phyloP scores from a whole-genome alignment of 2,329 filamentous ascomycete genomes.

The Talaromyces atroroseus region DNA sequence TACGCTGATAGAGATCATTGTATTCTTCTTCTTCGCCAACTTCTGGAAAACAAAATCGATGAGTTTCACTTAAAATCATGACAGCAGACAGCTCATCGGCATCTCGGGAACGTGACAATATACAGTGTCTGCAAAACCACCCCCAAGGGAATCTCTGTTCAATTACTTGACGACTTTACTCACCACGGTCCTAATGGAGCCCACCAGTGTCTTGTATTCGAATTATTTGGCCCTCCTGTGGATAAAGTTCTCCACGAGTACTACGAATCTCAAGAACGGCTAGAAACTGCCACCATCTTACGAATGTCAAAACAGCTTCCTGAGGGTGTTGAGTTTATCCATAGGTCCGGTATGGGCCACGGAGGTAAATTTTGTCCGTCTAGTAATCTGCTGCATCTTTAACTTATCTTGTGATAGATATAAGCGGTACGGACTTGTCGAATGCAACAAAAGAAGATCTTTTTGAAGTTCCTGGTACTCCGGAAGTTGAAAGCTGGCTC shows the following conservation, averaged over 20 bases:
- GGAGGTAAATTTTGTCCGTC: conserved; percentile 21
- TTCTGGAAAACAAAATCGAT: too few species aligned
- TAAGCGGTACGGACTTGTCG: too few species aligned
- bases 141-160: conserved; percentile 28
- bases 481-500: not conserved
- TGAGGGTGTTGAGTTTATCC: conserved; percentile 24
- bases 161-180: conserved; percentile 27
- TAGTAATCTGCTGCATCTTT: conserved; percentile 1
- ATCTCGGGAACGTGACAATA: too few species aligned
- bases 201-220: conserved; percentile 31
- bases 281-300: conserved; percentile 21
- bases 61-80: too few species aligned
- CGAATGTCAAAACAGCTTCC: conserved; percentile 26
- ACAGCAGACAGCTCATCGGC: too few species aligned
- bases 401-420: too few species aligned
- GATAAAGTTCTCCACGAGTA: conserved; percentile 22
- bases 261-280: conserved; percentile 15
- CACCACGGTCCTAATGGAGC: conserved; percentile 30
- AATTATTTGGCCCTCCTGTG: conserved; percentile 28
- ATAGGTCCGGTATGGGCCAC: conserved; percentile 25
- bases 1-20: too few species aligned
- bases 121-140: too few species aligned
- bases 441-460: too few species aligned
- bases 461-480: too few species aligned
- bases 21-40: too few species aligned